Percentiles rank a stretch among this genome's conserved stretches.
Evolutionary conservation across 2,329 filamentous ascomycete genomes (phyloP).

Genomic region (Sporothrix curviconia): DNA sequence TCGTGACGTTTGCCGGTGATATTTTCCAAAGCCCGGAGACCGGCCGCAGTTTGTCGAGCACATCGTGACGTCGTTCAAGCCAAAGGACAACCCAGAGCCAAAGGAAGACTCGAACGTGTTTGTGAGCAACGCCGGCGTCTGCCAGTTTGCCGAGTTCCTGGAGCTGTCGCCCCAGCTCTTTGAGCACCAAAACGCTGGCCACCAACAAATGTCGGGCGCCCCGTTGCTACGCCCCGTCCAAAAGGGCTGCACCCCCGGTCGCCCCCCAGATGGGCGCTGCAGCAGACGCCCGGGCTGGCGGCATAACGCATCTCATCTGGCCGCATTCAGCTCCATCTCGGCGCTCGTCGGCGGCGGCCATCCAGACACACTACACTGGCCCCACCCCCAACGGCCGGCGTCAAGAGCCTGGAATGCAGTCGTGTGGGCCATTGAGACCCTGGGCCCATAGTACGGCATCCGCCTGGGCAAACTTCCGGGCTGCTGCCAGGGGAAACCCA

Average conservation of each 20-base stretch:
- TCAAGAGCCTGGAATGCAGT: constrained; percentile 64
- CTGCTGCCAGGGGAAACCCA: constrained; percentile 63
- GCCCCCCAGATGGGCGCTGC: constrained; percentile 70
- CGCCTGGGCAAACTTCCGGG: constrained; percentile 65
- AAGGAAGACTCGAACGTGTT: constrained; percentile 62
- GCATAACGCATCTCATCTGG: constrained; percentile 71
- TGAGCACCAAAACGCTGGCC: constrained; percentile 59
- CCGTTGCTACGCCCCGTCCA: constrained; percentile 85
- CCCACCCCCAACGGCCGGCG: constrained; percentile 64
- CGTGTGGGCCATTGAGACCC: constrained; percentile 57
- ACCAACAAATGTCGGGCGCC: constrained; percentile 84
- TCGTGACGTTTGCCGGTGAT: constrained; percentile 13
- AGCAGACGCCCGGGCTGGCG: constrained; percentile 58
- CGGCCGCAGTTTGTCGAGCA: constrained; percentile 8
- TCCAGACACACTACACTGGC: constrained; percentile 68
- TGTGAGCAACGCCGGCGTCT: constrained; percentile 83
- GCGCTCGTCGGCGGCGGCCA: constrained; percentile 58
- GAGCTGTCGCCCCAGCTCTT: constrained; percentile 66
- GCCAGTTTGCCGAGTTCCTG: constrained; percentile 81
- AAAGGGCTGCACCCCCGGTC: too few species aligned
- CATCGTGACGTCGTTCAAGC: constrained; percentile 25
- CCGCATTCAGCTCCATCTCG: constrained; percentile 37
- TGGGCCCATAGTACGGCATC: constrained; percentile 60
- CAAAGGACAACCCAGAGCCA: background rate
- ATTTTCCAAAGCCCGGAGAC: constrained; percentile 14